Percentiles rank a stretch among this genome's conserved stretches.
Conservation (phyloP, 495 filamentous ascomycete genomes). For the Annulohypoxylon stygium region DNA sequence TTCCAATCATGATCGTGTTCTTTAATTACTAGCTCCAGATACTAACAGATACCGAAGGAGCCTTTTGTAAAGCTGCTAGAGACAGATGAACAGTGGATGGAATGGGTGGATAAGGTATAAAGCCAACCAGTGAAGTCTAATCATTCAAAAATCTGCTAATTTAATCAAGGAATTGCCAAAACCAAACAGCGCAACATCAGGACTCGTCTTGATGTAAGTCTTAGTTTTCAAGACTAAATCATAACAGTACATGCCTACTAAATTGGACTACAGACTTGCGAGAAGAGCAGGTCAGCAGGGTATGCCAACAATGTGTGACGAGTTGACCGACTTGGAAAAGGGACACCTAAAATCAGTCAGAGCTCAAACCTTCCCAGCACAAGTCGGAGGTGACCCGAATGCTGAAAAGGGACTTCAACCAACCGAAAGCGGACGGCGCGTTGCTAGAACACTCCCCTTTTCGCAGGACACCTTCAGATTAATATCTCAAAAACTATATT, state of each 20-base stretch:
- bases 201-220: constrained; percentile 23
- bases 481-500: constrained; percentile 30
- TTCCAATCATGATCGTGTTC: not conserved
- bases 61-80: not conserved
- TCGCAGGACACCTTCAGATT: constrained; percentile 17
- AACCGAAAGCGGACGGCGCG: constrained; percentile 6
- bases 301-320: not conserved
- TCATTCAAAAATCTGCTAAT: not conserved
- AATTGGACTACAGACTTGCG: constrained; percentile 9
- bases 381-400: not conserved
- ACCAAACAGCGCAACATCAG: not conserved
- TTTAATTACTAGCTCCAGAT: not conserved
- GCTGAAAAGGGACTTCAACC: constrained; percentile 4
- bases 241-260: not conserved
- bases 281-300: constrained; percentile 15
- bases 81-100: constrained; percentile 13
- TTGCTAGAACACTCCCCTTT: constrained; percentile 32
- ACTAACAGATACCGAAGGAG: constrained; percentile 4
- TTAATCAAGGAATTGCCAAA: constrained; percentile 10
- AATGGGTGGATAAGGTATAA: constrained; percentile 15
- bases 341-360: not conserved
- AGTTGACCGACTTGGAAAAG: not conserved
- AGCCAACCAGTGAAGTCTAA: not conserved
- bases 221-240: not conserved
- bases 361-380: not conserved